Evolutionary conservation across 2,329 filamentous ascomycete genomes (phyloP), one percentile per base, ranked within the genome.

Genomic region (Penicillium sp.): DNA sequence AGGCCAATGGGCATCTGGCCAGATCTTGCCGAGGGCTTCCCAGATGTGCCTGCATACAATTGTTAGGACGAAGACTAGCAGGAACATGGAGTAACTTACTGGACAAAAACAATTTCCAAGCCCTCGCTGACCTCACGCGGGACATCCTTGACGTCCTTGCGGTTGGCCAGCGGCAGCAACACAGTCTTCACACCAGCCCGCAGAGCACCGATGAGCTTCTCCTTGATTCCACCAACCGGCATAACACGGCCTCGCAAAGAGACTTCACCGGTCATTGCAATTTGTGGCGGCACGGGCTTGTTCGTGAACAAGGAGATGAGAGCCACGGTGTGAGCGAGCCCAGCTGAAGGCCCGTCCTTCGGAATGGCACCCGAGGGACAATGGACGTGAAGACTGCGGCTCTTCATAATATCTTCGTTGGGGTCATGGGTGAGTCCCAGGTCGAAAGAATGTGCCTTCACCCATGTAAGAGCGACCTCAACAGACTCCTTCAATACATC

Each of bases 401-500:
- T 83, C 70, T 92, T 90, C 88, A 96, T 95, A 57, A 98, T 89
- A 61, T 98, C 90, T 51, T 90, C 84, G 37, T 79, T 79, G 6
- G 84, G 83, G 46, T 88, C 81, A 39, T 81, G 73, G 3, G 86
- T 88, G 27, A 98, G 72, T 7, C 88, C 88, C 9, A 98, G 74
- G 57, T 94, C 86, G 56, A 84, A 95, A 2, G 90, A 89, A 62
- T 98, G 90, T 3, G 87, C 85, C 65, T 95, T 95, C 35, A 98
- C 92, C 92, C 92, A 98, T 11, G 84, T 90, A 22, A 96, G 74
- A 8, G 92, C 92, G 13, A 98, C 92, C 64, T 96, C 90, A 28
- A 96, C 92, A 47, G 83, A 90, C 66, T 98, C 92, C 67, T 96
- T 96, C 42, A 98, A 79, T 18, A 98, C 92, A 53, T 95, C 89